phyloP scores from a whole-genome alignment of 257 asterid genomes.

The Coffea canephora region DNA sequence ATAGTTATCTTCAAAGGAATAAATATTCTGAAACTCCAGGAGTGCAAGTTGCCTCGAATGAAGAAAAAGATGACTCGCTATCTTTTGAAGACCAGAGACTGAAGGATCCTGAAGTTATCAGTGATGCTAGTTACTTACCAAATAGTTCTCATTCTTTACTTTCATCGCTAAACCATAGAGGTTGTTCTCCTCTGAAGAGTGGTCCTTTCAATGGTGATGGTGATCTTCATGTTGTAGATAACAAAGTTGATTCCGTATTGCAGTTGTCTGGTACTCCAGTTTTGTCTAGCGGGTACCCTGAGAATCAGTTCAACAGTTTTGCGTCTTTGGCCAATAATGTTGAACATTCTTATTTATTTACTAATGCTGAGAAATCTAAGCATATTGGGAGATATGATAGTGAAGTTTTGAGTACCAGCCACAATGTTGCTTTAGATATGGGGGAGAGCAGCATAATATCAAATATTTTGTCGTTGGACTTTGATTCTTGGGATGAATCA shows the following conservation, averaged over 20 bases:
- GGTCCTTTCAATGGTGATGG: slow-evolving; percentile 33
- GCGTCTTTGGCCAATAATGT: slow-evolving; percentile 35
- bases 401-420: slow-evolving; percentile 33
- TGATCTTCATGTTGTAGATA: slow-evolving; percentile 47
- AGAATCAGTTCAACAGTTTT: slow-evolving; percentile 30
- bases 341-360: slow-evolving; percentile 36
- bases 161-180: slow-evolving; percentile 37
- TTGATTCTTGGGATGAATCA: slow-evolving; percentile 76
- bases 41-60: slow-evolving; percentile 30
- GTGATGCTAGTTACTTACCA: slow-evolving; percentile 30
- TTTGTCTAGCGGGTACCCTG: slow-evolving; percentile 38
- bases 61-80: slow-evolving; percentile 55
- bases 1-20: slow-evolving; percentile 16
- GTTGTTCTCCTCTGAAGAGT: slow-evolving; percentile 36
- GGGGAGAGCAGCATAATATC: slow-evolving; percentile 94
- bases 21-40: slow-evolving; percentile 26
- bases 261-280: slow-evolving; percentile 43
- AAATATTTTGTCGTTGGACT: slow-evolving; percentile 76
- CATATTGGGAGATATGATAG: slow-evolving; percentile 45
- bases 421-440: slow-evolving; percentile 29
- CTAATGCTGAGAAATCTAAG: slow-evolving; percentile 37
- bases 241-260: slow-evolving; percentile 37
- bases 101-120: slow-evolving; percentile 54
- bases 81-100: slow-evolving; percentile 61
- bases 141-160: slow-evolving; percentile 37